Percentiles rank a stretch among this genome's conserved stretches.
Evolutionary conservation across 2,329 filamentous ascomycete genomes (phyloP).

Genomic region (Parafenestella ontariensis): DNA sequence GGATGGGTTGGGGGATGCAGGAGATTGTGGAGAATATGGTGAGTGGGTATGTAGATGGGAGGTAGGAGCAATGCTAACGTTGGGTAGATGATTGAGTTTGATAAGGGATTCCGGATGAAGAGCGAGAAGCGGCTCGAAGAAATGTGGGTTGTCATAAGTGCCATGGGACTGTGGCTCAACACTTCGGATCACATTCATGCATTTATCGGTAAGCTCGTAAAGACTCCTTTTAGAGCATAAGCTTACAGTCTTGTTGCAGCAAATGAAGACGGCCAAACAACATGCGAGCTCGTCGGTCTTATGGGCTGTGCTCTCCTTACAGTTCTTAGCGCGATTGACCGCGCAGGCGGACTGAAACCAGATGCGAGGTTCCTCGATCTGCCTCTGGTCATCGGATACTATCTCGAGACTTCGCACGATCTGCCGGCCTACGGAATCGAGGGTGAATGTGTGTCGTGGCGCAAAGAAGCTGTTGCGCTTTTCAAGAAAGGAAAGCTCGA

Average conservation of each 20-base stretch:
- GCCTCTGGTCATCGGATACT: constrained; percentile 24
- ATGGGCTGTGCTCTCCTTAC: constrained; percentile 28
- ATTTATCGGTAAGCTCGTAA: constrained; percentile 1
- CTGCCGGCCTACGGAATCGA: constrained; percentile 24
- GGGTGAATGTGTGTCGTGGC: constrained; percentile 18
- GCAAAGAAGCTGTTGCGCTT: constrained; percentile 13
- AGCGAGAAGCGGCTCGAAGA: constrained; percentile 9
- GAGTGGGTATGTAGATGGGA: background rate
- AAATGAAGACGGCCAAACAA: constrained; percentile 18
- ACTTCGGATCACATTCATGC: background rate
- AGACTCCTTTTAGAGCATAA: background rate
- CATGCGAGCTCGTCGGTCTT: constrained; percentile 9
- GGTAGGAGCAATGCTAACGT: background rate
- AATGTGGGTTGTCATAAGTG: constrained; percentile 26
- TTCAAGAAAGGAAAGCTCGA: constrained; percentile 24
- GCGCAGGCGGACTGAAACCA: constrained; percentile 20
- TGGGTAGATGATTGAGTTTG: constrained; percentile 21
- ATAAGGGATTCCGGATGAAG: constrained; percentile 13
- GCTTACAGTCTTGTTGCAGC: constrained; percentile 1
- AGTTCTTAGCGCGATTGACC: constrained; percentile 17
- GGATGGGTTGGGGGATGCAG: constrained; percentile 16
- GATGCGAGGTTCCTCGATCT: constrained; percentile 27
- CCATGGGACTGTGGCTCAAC: constrained; percentile 21
- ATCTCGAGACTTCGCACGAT: constrained; percentile 14
- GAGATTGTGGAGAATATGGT: constrained; percentile 22